phyloP scores from a whole-genome alignment of 306 rosid species.

The Vigna mungo region DNA sequence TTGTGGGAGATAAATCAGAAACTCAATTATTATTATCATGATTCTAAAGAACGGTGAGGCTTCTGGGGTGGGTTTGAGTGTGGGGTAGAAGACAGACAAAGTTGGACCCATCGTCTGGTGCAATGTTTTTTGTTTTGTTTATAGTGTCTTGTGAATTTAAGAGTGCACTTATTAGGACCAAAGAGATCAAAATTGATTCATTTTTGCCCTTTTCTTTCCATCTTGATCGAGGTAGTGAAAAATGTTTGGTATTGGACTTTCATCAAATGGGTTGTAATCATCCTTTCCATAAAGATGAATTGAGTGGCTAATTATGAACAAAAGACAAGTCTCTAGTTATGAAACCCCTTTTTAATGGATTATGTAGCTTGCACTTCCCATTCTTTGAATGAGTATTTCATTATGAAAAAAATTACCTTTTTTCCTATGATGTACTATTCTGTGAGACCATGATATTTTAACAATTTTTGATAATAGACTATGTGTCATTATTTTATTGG shows the following conservation, averaged over 20 bases:
- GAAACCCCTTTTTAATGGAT: neutral
- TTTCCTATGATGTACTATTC: neutral
- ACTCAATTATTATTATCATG: slow-evolving; percentile 13
- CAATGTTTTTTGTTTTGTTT: slow-evolving; percentile 31
- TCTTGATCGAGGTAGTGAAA: neutral
- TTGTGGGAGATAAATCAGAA: neutral
- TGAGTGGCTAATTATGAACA: neutral
- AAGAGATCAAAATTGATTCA: slow-evolving; percentile 1
- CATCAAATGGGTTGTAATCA: neutral
- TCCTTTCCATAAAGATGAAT: neutral
- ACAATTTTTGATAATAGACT: too few relatives aligned
- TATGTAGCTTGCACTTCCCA: neutral
- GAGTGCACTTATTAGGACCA: neutral
- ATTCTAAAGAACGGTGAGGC: neutral
- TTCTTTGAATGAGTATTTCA: too few relatives aligned
- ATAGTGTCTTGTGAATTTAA: slow-evolving; percentile 6
- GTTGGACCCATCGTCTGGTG: neutral
- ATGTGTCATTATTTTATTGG: too few relatives aligned
- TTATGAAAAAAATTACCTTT: neutral
- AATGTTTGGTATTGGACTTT: neutral
- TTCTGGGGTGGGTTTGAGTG: slow-evolving; percentile 26
- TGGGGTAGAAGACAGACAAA: slow-evolving; percentile 16
- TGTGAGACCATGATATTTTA: too few relatives aligned
- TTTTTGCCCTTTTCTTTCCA: neutral
- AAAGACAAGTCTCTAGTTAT: neutral